Percentiles rank a stretch among this genome's conserved stretches.
Evolutionary conservation across 257 asterid genomes (phyloP).

Genomic region (Agastache rugosa): DNA sequence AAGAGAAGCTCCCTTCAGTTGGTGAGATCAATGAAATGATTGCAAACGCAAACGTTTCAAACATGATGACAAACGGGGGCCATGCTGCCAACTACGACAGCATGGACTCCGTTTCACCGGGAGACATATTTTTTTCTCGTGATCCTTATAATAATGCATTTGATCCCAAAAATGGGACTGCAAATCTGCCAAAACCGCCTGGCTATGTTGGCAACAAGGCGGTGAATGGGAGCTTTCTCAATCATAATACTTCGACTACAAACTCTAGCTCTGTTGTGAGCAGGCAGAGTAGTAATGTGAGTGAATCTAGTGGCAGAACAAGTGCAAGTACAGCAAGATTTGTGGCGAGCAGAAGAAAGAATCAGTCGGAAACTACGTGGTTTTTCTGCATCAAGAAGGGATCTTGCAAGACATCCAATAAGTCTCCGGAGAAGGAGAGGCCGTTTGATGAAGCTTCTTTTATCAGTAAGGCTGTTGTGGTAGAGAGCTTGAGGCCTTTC

Average conservation of each 20-base stretch:
- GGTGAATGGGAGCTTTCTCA: slow-evolving; percentile 27
- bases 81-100: slow-evolving; percentile 39
- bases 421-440: slow-evolving; percentile 64
- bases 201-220: slow-evolving; percentile 30
- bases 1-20: slow-evolving; percentile 43
- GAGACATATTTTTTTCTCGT: slow-evolving; percentile 69
- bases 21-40: slow-evolving; percentile 78
- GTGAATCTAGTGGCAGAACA: slow-evolving; percentile 63
- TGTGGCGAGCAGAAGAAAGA: slow-evolving; percentile 56
- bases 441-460: slow-evolving; percentile 68
- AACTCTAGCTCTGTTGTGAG: slow-evolving; percentile 47
- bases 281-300: slow-evolving; percentile 61
- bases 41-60: slow-evolving; percentile 57
- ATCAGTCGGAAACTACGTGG: slow-evolving; percentile 58
- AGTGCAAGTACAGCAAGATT: slow-evolving; percentile 59
- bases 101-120: slow-evolving; percentile 71
- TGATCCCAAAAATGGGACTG: slow-evolving; percentile 29
- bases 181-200: slow-evolving; percentile 50
- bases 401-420: slow-evolving; percentile 55
- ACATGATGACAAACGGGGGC: slow-evolving; percentile 19
- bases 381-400: slow-evolving; percentile 78
- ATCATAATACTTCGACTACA: slow-evolving; percentile 21
- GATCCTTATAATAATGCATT: slow-evolving; percentile 20
- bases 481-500: slow-evolving; percentile 71
- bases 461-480: slow-evolving; percentile 70